These are phyloP conservation scores for Boletellus ananas DNA, from an alignment of 768 basidiomycete species.

Conservation along the genomic window DNA sequence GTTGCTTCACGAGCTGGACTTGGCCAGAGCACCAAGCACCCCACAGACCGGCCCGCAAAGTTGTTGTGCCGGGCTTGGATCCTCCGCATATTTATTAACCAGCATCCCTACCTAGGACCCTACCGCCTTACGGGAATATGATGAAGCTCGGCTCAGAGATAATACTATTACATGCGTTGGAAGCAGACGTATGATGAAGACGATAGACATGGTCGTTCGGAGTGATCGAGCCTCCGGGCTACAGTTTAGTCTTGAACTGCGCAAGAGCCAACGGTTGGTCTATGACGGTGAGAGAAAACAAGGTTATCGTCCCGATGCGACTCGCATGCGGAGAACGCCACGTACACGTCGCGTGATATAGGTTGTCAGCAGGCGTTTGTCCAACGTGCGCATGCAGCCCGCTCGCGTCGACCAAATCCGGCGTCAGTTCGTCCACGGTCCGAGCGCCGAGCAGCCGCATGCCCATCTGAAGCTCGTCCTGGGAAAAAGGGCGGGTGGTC, in stretches of 20 bases:
- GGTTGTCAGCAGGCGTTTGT: constrained; percentile 25
- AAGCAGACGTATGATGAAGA: not conserved
- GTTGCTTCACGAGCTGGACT: too few species aligned
- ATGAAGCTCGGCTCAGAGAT: too few species aligned
- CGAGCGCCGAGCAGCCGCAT: constrained; percentile 86
- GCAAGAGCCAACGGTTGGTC: constrained; percentile 31
- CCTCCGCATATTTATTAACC: too few species aligned
- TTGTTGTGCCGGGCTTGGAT: too few species aligned
- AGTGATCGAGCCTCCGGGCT: not conserved
- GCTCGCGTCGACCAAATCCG: constrained; percentile 81
- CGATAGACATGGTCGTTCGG: not conserved
- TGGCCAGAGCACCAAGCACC: too few species aligned
- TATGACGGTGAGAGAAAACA: constrained; percentile 2
- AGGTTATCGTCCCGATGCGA: not conserved
- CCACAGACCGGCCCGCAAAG: too few species aligned
- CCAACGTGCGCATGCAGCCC: constrained; percentile 29
- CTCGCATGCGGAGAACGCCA: not conserved
- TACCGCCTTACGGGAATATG: too few species aligned
- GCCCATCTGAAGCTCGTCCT: constrained; percentile 98
- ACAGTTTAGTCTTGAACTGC: constrained; percentile 22
- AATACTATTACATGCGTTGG: too few species aligned
- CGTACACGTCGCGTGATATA: constrained; percentile 34
- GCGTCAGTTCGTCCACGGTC: constrained; percentile 70
- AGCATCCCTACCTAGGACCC: too few species aligned
- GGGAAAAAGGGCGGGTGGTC: not conserved